Conservation (phyloP, 352 stramenopile genomes). For the Sclerospora graminicola region DNA sequence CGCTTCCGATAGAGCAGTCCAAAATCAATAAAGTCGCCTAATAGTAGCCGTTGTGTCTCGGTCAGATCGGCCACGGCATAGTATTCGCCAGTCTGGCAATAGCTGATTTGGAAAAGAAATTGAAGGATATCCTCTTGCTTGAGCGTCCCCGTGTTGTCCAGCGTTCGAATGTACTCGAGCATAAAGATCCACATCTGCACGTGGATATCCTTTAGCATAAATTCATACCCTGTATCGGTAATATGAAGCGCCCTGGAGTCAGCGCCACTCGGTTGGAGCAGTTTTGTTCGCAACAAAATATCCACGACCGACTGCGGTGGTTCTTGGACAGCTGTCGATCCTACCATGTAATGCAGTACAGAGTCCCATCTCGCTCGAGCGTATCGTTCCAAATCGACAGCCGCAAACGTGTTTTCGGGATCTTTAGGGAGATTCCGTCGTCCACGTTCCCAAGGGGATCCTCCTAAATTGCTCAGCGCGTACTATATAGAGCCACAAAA, state of each 20-base stretch:
- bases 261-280: slow-evolving; percentile 50
- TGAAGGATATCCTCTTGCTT: slow-evolving; percentile 82
- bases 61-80: slow-evolving; percentile 78
- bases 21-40: slow-evolving; percentile 83
- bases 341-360: slow-evolving; percentile 71
- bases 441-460: slow-evolving; percentile 63
- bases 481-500: slow-evolving; percentile 17
- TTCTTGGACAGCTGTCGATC: slow-evolving; percentile 53
- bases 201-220: slow-evolving; percentile 89
- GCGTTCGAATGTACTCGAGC: slow-evolving; percentile 82
- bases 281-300: slow-evolving; percentile 58
- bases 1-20: slow-evolving; percentile 71
- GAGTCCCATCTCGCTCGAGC: slow-evolving; percentile 52
- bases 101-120: slow-evolving; percentile 86
- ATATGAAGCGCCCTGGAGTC: slow-evolving; percentile 70
- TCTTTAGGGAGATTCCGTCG: slow-evolving; percentile 34
- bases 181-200: slow-evolving; percentile 90
- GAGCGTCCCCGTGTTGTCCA: slow-evolving; percentile 59
- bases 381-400: slow-evolving; percentile 47
- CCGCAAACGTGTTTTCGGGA: slow-evolving; percentile 31
- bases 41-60: slow-evolving; percentile 57
- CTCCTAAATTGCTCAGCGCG: slow-evolving; percentile 56
- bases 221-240: slow-evolving; percentile 85
- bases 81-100: slow-evolving; percentile 78
- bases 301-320: slow-evolving; percentile 56